These are phyloP conservation scores for Domatiomyces catenatus DNA, from an alignment of 2,329 filamentous ascomycete genomes.

Conservation along the genomic window DNA sequence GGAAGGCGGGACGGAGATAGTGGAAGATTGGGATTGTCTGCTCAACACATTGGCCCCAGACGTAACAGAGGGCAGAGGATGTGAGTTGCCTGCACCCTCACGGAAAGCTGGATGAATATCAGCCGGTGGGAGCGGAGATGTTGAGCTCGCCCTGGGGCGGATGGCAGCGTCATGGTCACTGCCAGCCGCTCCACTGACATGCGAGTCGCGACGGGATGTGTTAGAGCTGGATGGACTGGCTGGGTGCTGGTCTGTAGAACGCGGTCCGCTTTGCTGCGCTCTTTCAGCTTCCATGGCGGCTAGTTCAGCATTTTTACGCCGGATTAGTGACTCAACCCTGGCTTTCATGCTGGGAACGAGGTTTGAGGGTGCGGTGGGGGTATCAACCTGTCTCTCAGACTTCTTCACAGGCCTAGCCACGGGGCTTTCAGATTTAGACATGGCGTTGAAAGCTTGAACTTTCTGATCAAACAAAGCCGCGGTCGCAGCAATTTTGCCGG, in stretches of 20 bases:
- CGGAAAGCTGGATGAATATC: slow-evolving; percentile 26
- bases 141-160: slow-evolving; percentile 9
- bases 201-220: neutral
- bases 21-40: slow-evolving; percentile 6
- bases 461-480: neutral
- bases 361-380: neutral
- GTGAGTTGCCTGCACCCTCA: slow-evolving; percentile 18
- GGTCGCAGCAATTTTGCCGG: neutral
- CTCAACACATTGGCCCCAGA: neutral
- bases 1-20: slow-evolving; percentile 7
- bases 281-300: slow-evolving; percentile 6
- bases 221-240: neutral
- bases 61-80: slow-evolving; percentile 5
- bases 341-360: slow-evolving; percentile 7
- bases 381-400: neutral
- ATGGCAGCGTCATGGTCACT: slow-evolving; percentile 25
- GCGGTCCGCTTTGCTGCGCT: neutral
- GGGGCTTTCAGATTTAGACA: neutral
- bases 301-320: slow-evolving; percentile 15
- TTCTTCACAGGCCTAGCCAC: slow-evolving; percentile 7
- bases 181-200: slow-evolving; percentile 17
- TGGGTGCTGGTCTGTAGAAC: neutral
- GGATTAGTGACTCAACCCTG: slow-evolving; percentile 14
- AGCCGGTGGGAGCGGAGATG: slow-evolving; percentile 17
- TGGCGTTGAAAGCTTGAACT: neutral